phyloP scores from a whole-genome alignment of 768 basidiomycete species.

The Trametes coccinea region DNA sequence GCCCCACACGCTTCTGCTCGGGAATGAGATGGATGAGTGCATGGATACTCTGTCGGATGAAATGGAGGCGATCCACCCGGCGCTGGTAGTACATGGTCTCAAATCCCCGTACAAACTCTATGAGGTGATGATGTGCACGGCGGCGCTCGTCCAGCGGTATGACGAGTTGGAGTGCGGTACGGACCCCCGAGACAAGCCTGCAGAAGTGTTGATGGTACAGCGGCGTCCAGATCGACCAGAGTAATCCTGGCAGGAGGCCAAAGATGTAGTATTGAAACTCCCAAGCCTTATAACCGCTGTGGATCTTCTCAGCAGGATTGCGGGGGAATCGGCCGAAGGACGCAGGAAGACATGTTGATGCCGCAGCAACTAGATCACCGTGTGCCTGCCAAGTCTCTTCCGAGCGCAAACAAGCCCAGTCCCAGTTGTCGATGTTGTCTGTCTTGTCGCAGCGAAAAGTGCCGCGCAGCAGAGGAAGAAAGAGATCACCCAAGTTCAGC shows the following conservation, averaged over 20 bases:
- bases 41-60: slow-evolving; percentile 35
- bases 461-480: slow-evolving; percentile 35
- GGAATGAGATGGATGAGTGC: slow-evolving; percentile 30
- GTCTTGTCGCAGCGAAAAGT: slow-evolving; percentile 23
- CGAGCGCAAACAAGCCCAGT: slow-evolving; percentile 29
- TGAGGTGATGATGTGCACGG: slow-evolving; percentile 30
- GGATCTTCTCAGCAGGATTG: slow-evolving; percentile 41
- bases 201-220: slow-evolving; percentile 31
- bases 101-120: slow-evolving; percentile 35
- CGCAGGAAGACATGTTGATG: slow-evolving; percentile 37
- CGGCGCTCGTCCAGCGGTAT: slow-evolving; percentile 22
- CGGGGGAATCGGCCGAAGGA: slow-evolving; percentile 43
- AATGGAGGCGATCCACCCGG: slow-evolving; percentile 32
- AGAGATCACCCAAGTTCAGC: slow-evolving; percentile 40
- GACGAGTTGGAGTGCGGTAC: slow-evolving; percentile 19
- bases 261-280: slow-evolving; percentile 30
- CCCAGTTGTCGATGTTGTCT: slow-evolving; percentile 33
- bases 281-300: slow-evolving; percentile 34
- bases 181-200: slow-evolving; percentile 27
- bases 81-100: slow-evolving; percentile 38
- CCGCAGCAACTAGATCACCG: slow-evolving; percentile 35
- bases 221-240: slow-evolving; percentile 25
- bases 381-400: slow-evolving; percentile 36
- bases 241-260: slow-evolving; percentile 27
- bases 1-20: slow-evolving; percentile 27